Evolutionary conservation across 2,329 filamentous ascomycete species (phyloP).

Genomic region (Acrodontium crateriforme): DNA sequence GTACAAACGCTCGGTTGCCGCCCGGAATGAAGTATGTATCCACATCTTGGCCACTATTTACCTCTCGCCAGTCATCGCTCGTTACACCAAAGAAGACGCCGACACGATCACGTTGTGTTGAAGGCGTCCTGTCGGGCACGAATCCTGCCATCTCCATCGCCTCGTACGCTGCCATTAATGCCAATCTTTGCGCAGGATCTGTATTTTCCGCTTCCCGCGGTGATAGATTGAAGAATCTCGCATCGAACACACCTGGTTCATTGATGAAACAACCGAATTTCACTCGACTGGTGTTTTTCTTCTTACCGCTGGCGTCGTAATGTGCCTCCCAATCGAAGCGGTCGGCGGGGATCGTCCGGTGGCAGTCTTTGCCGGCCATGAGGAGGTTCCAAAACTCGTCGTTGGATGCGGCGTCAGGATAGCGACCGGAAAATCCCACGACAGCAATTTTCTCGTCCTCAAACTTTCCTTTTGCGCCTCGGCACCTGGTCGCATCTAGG

Average conservation of each 20-base stretch:
- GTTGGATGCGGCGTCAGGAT: conserved; percentile 6
- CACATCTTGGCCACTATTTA: conserved; percentile 15
- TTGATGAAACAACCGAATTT: conserved; percentile 25
- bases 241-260: conserved; percentile 23
- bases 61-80: conserved; percentile 20
- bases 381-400: conserved; percentile 9
- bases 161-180: conserved; percentile 10
- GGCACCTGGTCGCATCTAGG: too few relatives aligned
- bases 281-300: conserved; percentile 17
- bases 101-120: conserved; percentile 16
- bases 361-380: conserved; percentile 1
- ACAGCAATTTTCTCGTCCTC: conserved; percentile 7
- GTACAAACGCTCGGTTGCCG: conserved; percentile 14
- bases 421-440: conserved; percentile 11
- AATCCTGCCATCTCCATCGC: conserved; percentile 6
- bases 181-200: conserved; percentile 7
- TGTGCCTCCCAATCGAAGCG: conserved; percentile 21
- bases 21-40: conserved; percentile 14
- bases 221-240: conserved; percentile 25
- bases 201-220: conserved; percentile 9
- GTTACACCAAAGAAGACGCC: conserved; percentile 23
- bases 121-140: conserved; percentile 16
- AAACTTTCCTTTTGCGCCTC: too few relatives aligned
- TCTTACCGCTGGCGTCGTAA: conserved; percentile 19
- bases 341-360: conserved; percentile 2